Conservation (phyloP, 1,139 yeast species). For the Tardiomyces blankii region DNA sequence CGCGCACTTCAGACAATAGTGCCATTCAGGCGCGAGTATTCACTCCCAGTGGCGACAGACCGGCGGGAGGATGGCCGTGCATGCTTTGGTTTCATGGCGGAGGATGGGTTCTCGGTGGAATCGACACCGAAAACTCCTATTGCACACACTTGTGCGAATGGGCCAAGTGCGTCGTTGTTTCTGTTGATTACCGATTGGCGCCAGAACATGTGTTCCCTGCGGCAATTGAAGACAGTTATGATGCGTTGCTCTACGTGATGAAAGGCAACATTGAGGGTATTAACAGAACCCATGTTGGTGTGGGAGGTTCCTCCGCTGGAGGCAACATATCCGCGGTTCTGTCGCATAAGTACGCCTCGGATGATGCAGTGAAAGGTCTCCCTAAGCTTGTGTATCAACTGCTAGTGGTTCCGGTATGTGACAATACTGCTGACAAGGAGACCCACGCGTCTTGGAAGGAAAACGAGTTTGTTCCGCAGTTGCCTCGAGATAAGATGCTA, state of each 20-base stretch:
- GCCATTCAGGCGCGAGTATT: slow-evolving; percentile 32
- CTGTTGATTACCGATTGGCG: slow-evolving; percentile 34
- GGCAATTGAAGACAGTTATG: slow-evolving; percentile 37
- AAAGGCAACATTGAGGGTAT: slow-evolving; percentile 16
- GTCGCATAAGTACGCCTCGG: slow-evolving; percentile 30
- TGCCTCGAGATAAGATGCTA: slow-evolving; percentile 39
- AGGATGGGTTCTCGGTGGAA: slow-evolving; percentile 37
- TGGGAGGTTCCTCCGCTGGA: slow-evolving; percentile 42
- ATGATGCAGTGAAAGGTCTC: slow-evolving; percentile 12
- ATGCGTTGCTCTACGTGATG: slow-evolving; percentile 18
- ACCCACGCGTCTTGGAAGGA: slow-evolving; percentile 33
- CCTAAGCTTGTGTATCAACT: slow-evolving; percentile 35
- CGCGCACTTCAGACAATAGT: slow-evolving; percentile 23
- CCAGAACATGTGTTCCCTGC: slow-evolving; percentile 42
- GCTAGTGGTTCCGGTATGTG: slow-evolving; percentile 39
- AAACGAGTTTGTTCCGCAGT: slow-evolving; percentile 34
- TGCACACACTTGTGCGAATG: slow-evolving; percentile 33
- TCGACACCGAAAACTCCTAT: slow-evolving; percentile 35
- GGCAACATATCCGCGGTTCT: slow-evolving; percentile 36
- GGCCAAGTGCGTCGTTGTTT: slow-evolving; percentile 30
- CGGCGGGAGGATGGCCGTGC: slow-evolving; percentile 35
- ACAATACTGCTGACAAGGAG: slow-evolving; percentile 34
- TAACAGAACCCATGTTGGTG: slow-evolving; percentile 28
- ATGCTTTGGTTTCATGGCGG: slow-evolving; percentile 42
- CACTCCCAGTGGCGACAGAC: slow-evolving; percentile 29